Evolutionary conservation across 352 stramenopile genomes (phyloP).

Genomic region (Bremia lactucae): DNA sequence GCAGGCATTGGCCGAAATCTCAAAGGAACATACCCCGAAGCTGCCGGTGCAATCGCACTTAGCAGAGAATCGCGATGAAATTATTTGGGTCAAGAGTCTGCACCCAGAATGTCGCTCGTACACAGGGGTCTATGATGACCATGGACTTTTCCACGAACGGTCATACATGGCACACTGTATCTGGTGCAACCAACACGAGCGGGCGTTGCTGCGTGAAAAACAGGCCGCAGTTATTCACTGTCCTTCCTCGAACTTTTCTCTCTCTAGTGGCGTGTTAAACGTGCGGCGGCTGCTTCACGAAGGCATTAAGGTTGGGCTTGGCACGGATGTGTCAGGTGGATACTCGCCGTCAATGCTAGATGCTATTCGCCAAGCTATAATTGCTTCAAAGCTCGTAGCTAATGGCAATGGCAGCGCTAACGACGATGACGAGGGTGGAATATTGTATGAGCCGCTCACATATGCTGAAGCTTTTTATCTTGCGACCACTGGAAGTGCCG

Average conservation of each 20-base stretch:
- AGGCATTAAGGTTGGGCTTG: conserved; percentile 86
- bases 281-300: conserved; percentile 61
- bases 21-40: conserved; percentile 53
- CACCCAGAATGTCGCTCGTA: conserved; percentile 61
- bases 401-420: conserved; percentile 48
- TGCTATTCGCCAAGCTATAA: conserved; percentile 81
- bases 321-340: conserved; percentile 90
- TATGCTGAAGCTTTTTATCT: conserved; percentile 79
- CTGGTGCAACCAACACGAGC: conserved; percentile 71
- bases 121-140: conserved; percentile 66
- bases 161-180: conserved; percentile 94
- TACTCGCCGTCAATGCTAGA: conserved; percentile 92
- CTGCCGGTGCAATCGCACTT: conserved; percentile 88
- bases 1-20: conserved; percentile 66
- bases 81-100: conserved; percentile 76
- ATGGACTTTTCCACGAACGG: conserved; percentile 82
- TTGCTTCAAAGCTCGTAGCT: conserved; percentile 80
- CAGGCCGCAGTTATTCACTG: conserved; percentile 88
- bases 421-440: conserved; percentile 18
- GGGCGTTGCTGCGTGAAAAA: conserved; percentile 45
- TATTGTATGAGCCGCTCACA: conserved; percentile 27
- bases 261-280: conserved; percentile 82
- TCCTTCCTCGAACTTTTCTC: conserved; percentile 91
- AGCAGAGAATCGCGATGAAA: conserved; percentile 58
- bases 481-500: conserved; percentile 77